Evolutionary conservation across 2,329 filamentous ascomycete genomes (phyloP), one percentile per base, ranked within the genome.

Genomic region (Aureobasidium sp.): DNA sequence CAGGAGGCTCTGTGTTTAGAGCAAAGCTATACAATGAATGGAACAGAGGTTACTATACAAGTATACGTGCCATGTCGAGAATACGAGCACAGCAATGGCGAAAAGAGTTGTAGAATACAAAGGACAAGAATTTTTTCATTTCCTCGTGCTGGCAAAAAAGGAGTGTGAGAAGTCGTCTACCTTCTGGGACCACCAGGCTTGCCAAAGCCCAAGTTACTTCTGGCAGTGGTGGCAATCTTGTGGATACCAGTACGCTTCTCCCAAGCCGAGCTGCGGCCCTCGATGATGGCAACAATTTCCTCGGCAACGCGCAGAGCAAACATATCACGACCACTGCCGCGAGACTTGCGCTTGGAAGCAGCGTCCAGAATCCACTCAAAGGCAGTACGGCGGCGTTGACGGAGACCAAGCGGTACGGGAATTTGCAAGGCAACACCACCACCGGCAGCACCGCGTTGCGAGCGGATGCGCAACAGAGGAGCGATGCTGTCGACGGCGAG

Each of bases 401-500:
- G 65, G 21, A 66, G 53, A 45, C 60, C 61, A 37, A 67, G 50
- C 6, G 64, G 62, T 10, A 65, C 64, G n/a, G 64, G 64, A 54
- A 67, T 65, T 48, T 67, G 64, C 13, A 67, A 51, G 27, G 65
- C 84, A 37, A 85, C 82, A 74, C 94, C 94, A 78, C 94, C 94
- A 76, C 93, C 93, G 1, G 88, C 90, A 39, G 89, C 84, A 67
- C 91, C 91, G 69, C 85, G 85, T 68, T 91, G 83, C 64, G 83
- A 82, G 59, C 86, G 84, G 70, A 99, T 86, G 66, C 88, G 87
- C 70, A 99, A 79, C 16, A 99, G 82, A 10, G 94, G 94, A 1
- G 92, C 90, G 29, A 99, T 88, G 10, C 90, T 95, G 80, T 99
- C 94, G 69, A 99, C 86, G 36, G 92, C 91, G 36, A 95, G 82